Conservation (phyloP, 768 basidiomycete species). For the Cystobasidiopsis lactophilus region DNA sequence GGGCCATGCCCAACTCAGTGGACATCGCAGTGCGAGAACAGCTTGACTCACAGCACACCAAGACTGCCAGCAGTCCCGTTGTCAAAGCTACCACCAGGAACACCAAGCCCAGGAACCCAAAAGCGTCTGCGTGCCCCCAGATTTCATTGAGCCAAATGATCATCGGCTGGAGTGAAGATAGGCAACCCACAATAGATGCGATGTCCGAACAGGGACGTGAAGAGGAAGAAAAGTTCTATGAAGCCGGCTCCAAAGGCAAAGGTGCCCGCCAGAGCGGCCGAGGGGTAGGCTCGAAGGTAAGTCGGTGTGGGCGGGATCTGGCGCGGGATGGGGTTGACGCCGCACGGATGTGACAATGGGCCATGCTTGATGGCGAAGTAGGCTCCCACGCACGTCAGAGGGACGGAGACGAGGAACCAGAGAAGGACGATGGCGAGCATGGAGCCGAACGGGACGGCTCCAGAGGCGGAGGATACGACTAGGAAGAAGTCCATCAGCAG, state of each 20-base stretch:
- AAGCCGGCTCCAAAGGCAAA: constrained; percentile 54
- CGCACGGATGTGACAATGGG: constrained; percentile 19
- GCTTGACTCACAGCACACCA: constrained; percentile 21
- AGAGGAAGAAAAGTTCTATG: constrained; percentile 77
- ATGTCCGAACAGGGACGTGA: constrained; percentile 71
- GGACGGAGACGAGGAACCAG: constrained; percentile 81
- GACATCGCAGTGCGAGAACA: neutral
- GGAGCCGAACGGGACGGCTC: constrained; percentile 77
- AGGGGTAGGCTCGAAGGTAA: constrained; percentile 12
- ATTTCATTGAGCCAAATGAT: neutral
- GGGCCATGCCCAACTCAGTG: constrained; percentile 32
- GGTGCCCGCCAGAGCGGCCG: constrained; percentile 59
- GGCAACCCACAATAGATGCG: neutral
- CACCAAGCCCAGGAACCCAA: constrained; percentile 79
- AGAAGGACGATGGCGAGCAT: constrained; percentile 10
- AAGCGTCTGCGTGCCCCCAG: constrained; percentile 56
- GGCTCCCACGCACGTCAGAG: constrained; percentile 62
- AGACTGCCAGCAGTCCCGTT: constrained; percentile 27
- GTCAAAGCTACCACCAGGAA: constrained; percentile 69
- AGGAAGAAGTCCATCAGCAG: constrained; percentile 85
- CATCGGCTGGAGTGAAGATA: neutral
- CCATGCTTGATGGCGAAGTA: constrained; percentile 73
- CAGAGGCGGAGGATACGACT: constrained; percentile 61
- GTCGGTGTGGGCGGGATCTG: constrained; percentile 66
- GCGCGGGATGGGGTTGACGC: constrained; percentile 29